Conservation (phyloP, 1,139 yeast genomes). For the Chernovozyma aurita region DNA sequence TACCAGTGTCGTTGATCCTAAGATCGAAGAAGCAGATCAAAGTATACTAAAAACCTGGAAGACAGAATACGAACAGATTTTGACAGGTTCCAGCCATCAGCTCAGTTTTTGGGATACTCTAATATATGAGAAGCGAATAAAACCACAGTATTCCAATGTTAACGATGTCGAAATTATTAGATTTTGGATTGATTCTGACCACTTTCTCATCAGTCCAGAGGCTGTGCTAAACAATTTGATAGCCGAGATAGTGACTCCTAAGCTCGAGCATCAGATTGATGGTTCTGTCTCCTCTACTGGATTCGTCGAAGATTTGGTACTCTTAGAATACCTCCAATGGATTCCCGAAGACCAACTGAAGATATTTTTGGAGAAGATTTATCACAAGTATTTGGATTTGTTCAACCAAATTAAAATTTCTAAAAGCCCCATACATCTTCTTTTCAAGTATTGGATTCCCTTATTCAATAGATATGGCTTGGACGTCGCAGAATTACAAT, state of each 20-base stretch:
- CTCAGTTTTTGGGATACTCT: conserved; percentile 2
- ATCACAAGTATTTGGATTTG: neutral
- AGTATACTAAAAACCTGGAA: neutral
- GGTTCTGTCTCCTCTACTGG: conserved; percentile 17
- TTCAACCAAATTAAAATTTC: neutral
- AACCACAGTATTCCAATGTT: neutral
- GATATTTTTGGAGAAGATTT: neutral
- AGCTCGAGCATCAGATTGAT: conserved; percentile 9
- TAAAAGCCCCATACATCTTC: neutral
- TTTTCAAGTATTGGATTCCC: conserved; percentile 9
- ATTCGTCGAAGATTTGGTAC: neutral
- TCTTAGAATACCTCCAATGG: conserved; percentile 1
- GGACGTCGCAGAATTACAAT: neutral
- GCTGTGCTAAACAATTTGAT: neutral
- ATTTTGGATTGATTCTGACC: neutral
- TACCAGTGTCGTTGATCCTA: neutral
- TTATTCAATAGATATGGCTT: conserved; percentile 4
- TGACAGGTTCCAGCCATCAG: neutral
- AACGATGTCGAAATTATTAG: conserved; percentile 1
- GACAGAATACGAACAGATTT: neutral
- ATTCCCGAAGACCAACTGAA: neutral
- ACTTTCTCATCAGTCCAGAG: conserved; percentile 1
- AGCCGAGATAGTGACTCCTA: conserved; percentile 16
- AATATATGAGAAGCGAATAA: neutral
- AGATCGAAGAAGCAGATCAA: neutral